Conservation (phyloP, 805 yeast genomes). For the Debaryomyces hansenii region DNA sequence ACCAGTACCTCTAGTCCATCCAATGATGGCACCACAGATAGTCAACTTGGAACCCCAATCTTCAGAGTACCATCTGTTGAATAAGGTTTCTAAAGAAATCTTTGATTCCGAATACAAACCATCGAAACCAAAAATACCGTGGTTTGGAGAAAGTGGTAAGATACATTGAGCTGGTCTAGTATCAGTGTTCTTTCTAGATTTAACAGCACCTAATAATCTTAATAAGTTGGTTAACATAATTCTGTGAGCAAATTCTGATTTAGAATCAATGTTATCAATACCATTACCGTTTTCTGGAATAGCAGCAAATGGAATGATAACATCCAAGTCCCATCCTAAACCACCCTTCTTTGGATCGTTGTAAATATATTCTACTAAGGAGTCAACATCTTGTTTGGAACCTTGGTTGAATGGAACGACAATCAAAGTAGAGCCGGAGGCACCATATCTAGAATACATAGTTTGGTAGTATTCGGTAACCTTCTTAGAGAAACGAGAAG, state of each 20-base stretch:
- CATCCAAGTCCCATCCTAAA: slow-evolving; percentile 97
- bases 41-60: slow-evolving; percentile 94
- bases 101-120: slow-evolving; percentile 98
- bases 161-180: slow-evolving; percentile 99
- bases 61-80: slow-evolving; percentile 99
- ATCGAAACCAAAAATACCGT: slow-evolving; percentile 97
- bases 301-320: slow-evolving; percentile 96
- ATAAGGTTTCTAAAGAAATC: slow-evolving; percentile 89
- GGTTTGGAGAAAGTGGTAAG: slow-evolving; percentile 97
- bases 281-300: slow-evolving; percentile 99
- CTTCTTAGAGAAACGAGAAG: slow-evolving; percentile 90
- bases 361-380: slow-evolving; percentile 82
- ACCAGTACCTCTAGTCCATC: slow-evolving; percentile 99
- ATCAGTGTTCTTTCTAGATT: slow-evolving; percentile 78
- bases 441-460: slow-evolving; percentile 89
- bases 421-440: slow-evolving; percentile 85
- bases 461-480: slow-evolving; percentile 96
- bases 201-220: slow-evolving; percentile 88
- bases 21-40: slow-evolving; percentile 96
- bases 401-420: slow-evolving; percentile 99
- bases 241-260: slow-evolving; percentile 97
- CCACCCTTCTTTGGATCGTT: slow-evolving; percentile 82
- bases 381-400: slow-evolving; percentile 88
- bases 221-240: slow-evolving; percentile 95
- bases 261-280: slow-evolving; percentile 87